Evolutionary conservation across 139 green algal species (phyloP).

Genomic region (Micromonas commoda): DNA sequence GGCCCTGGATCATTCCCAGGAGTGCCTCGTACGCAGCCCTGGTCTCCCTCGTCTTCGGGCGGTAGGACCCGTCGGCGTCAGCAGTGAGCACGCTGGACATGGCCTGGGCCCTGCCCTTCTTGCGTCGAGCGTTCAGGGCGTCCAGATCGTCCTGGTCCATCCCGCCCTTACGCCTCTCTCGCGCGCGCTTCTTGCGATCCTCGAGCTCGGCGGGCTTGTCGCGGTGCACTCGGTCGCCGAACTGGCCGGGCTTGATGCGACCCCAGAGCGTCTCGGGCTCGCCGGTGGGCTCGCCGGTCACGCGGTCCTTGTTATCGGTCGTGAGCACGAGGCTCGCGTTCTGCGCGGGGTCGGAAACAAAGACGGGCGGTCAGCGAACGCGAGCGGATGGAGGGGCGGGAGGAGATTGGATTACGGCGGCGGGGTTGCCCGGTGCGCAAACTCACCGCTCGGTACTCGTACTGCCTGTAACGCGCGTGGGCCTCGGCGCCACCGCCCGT

Average conservation of each 20-base stretch:
- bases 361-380: not conserved
- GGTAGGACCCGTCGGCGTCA: constrained; percentile 64
- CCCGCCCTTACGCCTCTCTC: not conserved
- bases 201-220: not conserved
- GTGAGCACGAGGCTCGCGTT: constrained; percentile 96
- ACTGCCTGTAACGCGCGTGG: constrained; percentile 82
- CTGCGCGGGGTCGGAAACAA: constrained; percentile 37
- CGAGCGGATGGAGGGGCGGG: not conserved
- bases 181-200: constrained; percentile 15
- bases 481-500: constrained; percentile 54
- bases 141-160: constrained; percentile 8
- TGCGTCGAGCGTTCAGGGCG: not conserved
- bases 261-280: constrained; percentile 80
- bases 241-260: constrained; percentile 61
- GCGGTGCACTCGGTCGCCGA: constrained; percentile 51
- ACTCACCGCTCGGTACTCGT: constrained; percentile 89
- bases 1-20: constrained; percentile 65
- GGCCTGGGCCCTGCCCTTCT: not conserved
- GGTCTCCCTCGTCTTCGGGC: constrained; percentile 76
- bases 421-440: not conserved
- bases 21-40: constrained; percentile 86
- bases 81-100: constrained; percentile 65
- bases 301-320: constrained; percentile 70
- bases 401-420: not conserved
- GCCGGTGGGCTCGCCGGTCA: constrained; percentile 73